Conservation (phyloP, 2,329 filamentous ascomycete genomes). For the Beauveria bassiana region DNA sequence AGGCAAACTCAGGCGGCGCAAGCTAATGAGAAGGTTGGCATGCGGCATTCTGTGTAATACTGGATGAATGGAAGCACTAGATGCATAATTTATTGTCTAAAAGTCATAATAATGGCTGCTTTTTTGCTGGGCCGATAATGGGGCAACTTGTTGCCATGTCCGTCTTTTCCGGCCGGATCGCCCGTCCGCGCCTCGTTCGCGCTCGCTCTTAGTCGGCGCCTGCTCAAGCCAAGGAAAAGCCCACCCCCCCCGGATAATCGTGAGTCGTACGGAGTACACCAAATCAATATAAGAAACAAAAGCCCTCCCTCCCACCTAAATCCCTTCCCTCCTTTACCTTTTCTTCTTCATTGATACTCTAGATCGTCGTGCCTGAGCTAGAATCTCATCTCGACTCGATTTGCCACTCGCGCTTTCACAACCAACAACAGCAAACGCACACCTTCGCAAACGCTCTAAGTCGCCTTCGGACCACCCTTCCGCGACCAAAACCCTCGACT, state of each 20-base stretch:
- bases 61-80: neutral
- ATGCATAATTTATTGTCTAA: neutral
- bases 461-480: slow-evolving; percentile 5
- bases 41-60: neutral
- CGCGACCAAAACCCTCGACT: neutral
- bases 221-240: neutral
- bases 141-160: neutral
- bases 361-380: slow-evolving; percentile 6
- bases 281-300: slow-evolving; percentile 12
- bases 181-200: slow-evolving; percentile 9
- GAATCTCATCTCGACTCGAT: slow-evolving; percentile 4
- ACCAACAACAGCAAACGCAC: neutral
- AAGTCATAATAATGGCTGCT: neutral
- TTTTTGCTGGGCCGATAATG: slow-evolving; percentile 5
- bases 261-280: slow-evolving; percentile 7
- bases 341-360: neutral
- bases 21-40: neutral
- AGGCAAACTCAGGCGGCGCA: neutral
- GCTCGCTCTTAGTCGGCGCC: slow-evolving; percentile 9
- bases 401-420: neutral
- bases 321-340: neutral
- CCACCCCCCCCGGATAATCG: slow-evolving; percentile 5
- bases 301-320: slow-evolving; percentile 1
- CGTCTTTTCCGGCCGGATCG: slow-evolving; percentile 10
- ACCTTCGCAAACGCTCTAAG: neutral